These are phyloP conservation scores for Pulveroboletus sp. DNA, from an alignment of 768 basidiomycete species.

Conservation along the genomic window DNA sequence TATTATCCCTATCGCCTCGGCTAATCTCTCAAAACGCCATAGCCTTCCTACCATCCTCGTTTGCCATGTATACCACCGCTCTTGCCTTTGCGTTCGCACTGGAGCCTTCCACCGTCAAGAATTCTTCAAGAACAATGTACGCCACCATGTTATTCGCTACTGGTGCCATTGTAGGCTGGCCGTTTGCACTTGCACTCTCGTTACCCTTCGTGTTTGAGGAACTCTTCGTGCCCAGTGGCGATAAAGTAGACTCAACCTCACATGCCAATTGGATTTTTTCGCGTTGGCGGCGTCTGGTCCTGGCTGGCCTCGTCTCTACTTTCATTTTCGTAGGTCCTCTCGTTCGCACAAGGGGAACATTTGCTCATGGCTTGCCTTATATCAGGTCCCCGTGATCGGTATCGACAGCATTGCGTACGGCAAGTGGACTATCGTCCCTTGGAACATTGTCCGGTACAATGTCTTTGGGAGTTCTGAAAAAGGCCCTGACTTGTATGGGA, in stretches of 20 bases:
- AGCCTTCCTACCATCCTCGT: constrained; percentile 95
- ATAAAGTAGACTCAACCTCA: constrained; percentile 50
- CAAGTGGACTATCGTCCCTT: constrained; percentile 72
- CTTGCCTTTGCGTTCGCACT: constrained; percentile 74
- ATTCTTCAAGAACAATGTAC: constrained; percentile 55
- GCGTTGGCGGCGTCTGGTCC: constrained; percentile 58
- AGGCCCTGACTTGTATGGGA: constrained; percentile 93
- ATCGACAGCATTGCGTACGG: constrained; percentile 90
- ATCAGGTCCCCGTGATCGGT: constrained; percentile 78
- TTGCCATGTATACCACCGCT: constrained; percentile 87
- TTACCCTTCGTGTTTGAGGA: constrained; percentile 92
- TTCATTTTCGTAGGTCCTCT: constrained; percentile 57
- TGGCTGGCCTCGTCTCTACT: constrained; percentile 51
- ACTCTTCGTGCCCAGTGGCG: constrained; percentile 72
- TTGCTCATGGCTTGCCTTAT: neutral
- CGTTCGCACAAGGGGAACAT: neutral
- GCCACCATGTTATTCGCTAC: constrained; percentile 72
- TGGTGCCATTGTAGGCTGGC: constrained; percentile 94
- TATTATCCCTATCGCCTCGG: neutral
- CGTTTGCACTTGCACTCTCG: constrained; percentile 85
- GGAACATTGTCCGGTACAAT: constrained; percentile 95
- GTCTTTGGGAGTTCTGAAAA: constrained; percentile 76
- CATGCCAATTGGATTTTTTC: constrained; percentile 53
- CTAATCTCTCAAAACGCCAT: constrained; percentile 12
- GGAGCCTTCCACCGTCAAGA: constrained; percentile 51